phyloP scores from a whole-genome alignment of 352 stramenopile genomes.

The Pythium sp. region DNA sequence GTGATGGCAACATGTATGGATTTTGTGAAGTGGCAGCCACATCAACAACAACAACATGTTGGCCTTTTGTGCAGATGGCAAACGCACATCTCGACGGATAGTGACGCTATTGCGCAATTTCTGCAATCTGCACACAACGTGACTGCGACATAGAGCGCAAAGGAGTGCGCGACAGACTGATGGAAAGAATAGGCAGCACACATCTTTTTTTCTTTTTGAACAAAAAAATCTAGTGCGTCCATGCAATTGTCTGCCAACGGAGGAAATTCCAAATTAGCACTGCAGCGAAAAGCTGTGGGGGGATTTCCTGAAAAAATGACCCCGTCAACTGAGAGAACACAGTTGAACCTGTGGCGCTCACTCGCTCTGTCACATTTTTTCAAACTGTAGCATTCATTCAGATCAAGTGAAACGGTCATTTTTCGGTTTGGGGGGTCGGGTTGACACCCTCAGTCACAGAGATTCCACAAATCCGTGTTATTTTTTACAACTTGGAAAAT shows the following conservation, averaged over 20 bases:
- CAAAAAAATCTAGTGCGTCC: too few relatives aligned
- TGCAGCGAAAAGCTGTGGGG: too few relatives aligned
- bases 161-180: neutral
- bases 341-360: neutral
- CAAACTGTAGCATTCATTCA: neutral
- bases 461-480: neutral
- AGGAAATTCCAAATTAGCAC: neutral
- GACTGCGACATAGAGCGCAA: neutral
- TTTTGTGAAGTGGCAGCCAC: neutral
- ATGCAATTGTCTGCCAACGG: neutral
- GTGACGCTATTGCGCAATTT: conserved; percentile 1
- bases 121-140: neutral
- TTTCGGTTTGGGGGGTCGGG: neutral
- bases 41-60: neutral
- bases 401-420: neutral
- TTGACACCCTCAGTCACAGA: neutral
- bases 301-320: too few relatives aligned
- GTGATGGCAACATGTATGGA: too few relatives aligned
- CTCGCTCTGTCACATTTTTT: neutral
- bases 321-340: neutral
- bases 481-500: too few relatives aligned
- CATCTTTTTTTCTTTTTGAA: too few relatives aligned
- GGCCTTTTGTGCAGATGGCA: neutral
- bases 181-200: neutral
- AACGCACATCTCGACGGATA: neutral